Evolutionary conservation across 106 monocot species (phyloP).

Genomic region (Apostasia ramifera): DNA sequence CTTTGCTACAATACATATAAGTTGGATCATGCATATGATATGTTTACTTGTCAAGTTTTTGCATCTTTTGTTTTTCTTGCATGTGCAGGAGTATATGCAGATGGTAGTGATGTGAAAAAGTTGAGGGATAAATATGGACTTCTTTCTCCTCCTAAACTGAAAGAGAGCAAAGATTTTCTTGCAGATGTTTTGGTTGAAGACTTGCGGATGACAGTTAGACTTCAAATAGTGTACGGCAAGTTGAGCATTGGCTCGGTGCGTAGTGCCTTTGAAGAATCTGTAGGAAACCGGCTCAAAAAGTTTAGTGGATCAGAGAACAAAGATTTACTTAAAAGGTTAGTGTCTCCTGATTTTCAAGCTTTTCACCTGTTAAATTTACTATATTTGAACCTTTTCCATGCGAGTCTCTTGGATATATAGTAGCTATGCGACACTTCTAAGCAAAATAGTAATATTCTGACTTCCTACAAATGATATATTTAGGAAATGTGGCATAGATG

Average conservation of each 20-base stretch:
- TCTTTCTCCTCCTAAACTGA: slow-evolving; percentile 32
- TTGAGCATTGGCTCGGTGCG: slow-evolving; percentile 84
- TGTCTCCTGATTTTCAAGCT: not conserved
- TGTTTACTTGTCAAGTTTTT: not conserved
- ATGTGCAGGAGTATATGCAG: slow-evolving; percentile 73
- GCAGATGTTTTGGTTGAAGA: slow-evolving; percentile 63
- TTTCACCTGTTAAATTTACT: too few species aligned
- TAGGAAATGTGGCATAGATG: too few species aligned
- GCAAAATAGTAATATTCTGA: too few species aligned
- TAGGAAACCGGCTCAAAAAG: slow-evolving; percentile 67
- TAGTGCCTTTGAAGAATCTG: slow-evolving; percentile 83
- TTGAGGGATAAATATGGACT: slow-evolving; percentile 43
- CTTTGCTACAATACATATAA: not conserved
- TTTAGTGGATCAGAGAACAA: slow-evolving; percentile 57
- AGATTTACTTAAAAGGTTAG: slow-evolving; percentile 78
- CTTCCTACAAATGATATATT: too few species aligned
- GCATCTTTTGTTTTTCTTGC: not conserved
- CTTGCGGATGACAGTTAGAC: slow-evolving; percentile 68
- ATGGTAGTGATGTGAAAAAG: slow-evolving; percentile 50
- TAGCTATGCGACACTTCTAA: too few species aligned
- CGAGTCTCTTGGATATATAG: too few species aligned
- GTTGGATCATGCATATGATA: too few species aligned
- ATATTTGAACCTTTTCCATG: too few species aligned
- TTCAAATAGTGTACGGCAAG: slow-evolving; percentile 85
- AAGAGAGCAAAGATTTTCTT: slow-evolving; percentile 49